Conservation (phyloP, 352 stramenopile genomes). For the Phytophthora tubulina region DNA sequence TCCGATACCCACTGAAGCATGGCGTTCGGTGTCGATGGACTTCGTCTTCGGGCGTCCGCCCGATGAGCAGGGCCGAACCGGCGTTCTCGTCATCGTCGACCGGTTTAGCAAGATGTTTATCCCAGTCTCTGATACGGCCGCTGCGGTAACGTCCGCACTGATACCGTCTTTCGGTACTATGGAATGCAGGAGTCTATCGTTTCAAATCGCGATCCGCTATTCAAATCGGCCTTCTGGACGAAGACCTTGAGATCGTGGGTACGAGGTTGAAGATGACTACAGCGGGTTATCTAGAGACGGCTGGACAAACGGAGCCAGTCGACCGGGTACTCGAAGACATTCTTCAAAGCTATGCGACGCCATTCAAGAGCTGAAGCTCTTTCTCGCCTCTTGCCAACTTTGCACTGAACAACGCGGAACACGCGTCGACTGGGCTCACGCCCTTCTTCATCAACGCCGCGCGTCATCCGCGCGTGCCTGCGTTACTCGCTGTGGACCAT, state of each 20-base stretch:
- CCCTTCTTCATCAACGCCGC: too few relatives aligned
- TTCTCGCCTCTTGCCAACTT: background rate
- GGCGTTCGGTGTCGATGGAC: conserved; percentile 9
- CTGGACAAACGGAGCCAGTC: background rate
- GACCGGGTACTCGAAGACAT: background rate
- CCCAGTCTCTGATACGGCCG: background rate
- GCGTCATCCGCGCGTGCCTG: background rate
- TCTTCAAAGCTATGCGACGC: background rate
- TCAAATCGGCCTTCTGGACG: background rate
- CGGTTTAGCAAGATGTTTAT: conserved; percentile 6
- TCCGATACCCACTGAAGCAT: background rate
- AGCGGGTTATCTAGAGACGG: background rate
- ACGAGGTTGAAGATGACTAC: background rate
- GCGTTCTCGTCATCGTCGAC: background rate
- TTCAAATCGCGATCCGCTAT: background rate
- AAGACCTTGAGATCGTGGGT: background rate
- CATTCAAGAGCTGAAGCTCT: background rate
- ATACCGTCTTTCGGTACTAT: background rate
- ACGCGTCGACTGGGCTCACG: too few relatives aligned
- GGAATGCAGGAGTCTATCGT: background rate
- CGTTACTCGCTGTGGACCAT: too few relatives aligned
- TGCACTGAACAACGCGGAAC: background rate
- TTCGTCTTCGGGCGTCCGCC: conserved; percentile 3
- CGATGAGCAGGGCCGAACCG: background rate
- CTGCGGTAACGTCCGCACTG: background rate